Base-by-base conservation (phyloP, 345 rosid genomes). In the Populus tremula region DNA sequence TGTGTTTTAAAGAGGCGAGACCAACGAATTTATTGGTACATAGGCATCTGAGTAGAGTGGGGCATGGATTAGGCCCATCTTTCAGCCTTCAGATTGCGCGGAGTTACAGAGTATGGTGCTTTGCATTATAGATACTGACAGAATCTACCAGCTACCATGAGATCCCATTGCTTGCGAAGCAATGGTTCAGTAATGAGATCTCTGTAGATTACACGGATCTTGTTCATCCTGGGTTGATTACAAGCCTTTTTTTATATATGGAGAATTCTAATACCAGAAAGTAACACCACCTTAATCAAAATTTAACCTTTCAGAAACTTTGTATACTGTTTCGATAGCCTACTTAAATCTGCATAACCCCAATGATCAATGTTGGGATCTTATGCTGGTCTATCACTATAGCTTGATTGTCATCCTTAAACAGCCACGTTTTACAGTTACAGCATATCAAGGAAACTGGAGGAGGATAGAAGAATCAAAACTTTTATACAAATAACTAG, bases 401-500 rank as follows among this genome's bases (percentile, higher is more conserved):
- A 18, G 56, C 56, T 50, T 18, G 1, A 18, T 6, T 18, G 5
- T 18, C 43, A 11, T 33, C 29, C 67, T 62, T 29, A 4, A 62
- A 29, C 67, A 62, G 33, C 20, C 67, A 25, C 25, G 29, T 10
- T 36, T 20, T 8, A 21, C 3, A 12, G 18, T 20, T 70, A 43
- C 10, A 2, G 38, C 47, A 18, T 67, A 27, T 2, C 10, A 63
- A 11, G n/a, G 10, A 68, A n/a, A 41, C 27, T 18, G 10, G 20
- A 31, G 7, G 3, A 7, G 11, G 35, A 67, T 16, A 18, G 5
- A 17, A 31, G 70, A 56, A 65, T 77, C 81, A 80, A 86, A 85
- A 85, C 33, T 76, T 86, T 81, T 86, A 84, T 86, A 86, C 87
- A 86, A 64, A 82, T 45, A 73, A 59, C 69, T 80, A 59, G 69